Percentiles rank a stretch among this genome's conserved stretches.
Conservation (phyloP, 495 filamentous ascomycete species). For the Penicillium pulvis region DNA sequence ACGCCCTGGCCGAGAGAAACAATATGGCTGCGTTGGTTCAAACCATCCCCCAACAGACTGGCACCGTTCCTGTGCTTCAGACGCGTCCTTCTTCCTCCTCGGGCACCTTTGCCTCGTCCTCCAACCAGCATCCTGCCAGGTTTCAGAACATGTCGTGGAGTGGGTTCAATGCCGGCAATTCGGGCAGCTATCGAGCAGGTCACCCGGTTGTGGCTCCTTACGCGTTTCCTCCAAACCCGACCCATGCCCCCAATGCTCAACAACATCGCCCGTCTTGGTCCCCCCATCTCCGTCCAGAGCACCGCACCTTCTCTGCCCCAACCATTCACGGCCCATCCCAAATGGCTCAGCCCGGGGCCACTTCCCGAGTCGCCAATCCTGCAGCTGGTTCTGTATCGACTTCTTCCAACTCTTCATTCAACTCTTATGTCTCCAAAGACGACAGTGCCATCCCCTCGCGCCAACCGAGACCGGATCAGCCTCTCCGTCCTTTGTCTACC, state of each 20-base stretch:
- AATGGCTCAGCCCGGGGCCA: conserved; percentile 38
- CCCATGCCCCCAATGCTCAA: conserved; percentile 49
- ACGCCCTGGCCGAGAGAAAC: conserved; percentile 34
- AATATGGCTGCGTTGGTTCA: conserved; percentile 91
- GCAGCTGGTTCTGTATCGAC: conserved; percentile 64
- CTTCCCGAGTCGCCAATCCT: conserved; percentile 55
- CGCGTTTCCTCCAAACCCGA: conserved; percentile 77
- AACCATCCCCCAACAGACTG: conserved; percentile 80
- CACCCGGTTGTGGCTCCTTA: conserved; percentile 76
- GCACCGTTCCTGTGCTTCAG: conserved; percentile 80
- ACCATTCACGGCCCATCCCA: conserved; percentile 51
- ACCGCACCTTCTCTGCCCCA: conserved; percentile 66
- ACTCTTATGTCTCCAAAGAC: conserved; percentile 48
- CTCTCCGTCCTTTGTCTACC: conserved; percentile 54
- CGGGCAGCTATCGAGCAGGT: conserved; percentile 67
- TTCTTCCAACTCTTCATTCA: conserved; percentile 48
- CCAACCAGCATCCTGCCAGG: conserved; percentile 47
- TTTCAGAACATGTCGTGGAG: conserved; percentile 63
- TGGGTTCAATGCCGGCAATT: conserved; percentile 59
- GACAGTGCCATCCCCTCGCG: conserved; percentile 51
- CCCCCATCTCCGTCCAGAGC: conserved; percentile 66
- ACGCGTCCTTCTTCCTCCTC: conserved; percentile 76
- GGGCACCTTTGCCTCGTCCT: conserved; percentile 43
- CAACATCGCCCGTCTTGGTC: conserved; percentile 59
- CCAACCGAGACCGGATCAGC: conserved; percentile 36